Base-by-base conservation (phyloP, 2,329 filamentous ascomycete genomes). In the Geosmithia flava region DNA sequence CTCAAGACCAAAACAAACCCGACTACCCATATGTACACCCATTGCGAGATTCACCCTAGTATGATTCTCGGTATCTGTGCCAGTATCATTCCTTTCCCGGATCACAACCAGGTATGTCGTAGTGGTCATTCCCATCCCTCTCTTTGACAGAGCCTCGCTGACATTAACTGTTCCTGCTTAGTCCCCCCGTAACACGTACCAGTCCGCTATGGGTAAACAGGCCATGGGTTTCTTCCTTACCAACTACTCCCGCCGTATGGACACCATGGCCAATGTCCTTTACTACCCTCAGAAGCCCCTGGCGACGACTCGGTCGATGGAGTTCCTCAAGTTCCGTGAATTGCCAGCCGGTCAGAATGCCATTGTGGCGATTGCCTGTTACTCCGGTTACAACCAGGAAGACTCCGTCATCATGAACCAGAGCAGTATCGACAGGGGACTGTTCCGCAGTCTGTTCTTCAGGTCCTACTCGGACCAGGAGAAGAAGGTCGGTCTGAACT, bases 371-470 rank as follows among this genome's bases (percentile, higher is more conserved):
- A 98, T 98, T 68, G 83, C 89, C 51, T 94, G 87, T 64, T 98
- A 98, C 69, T 95, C 90, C 48, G 93, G 93, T 51, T 98, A 98
- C 74, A 98, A 98, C 68, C 94, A 98, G 65, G 93, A 98, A 88
- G 93, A 98, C 81, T 98, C 93, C 55, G 91, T 98, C 56, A 95
- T 98, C 59, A 97, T 98, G 93, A 98, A 98, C 67, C 93, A 98
- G 71, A 96, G 89, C 70, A 95, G 89, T 67, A 97, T 98, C 59
- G 93, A 98, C 66, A 86, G 93, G 60, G 93, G 93, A 53, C 75
- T 98, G 4, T 98, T 98, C 83, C 81, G 94, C 60, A 96, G 89
- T 77, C 70, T 98, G 48, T 98, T 97, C 74, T 98, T 95, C 78
- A 83, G 94, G 56, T 89, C 91, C 11, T 98, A 98, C 68, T 94